These are phyloP conservation scores for Helminthosporium solani DNA, from an alignment of 2,329 filamentous ascomycete species.

Conservation along the genomic window DNA sequence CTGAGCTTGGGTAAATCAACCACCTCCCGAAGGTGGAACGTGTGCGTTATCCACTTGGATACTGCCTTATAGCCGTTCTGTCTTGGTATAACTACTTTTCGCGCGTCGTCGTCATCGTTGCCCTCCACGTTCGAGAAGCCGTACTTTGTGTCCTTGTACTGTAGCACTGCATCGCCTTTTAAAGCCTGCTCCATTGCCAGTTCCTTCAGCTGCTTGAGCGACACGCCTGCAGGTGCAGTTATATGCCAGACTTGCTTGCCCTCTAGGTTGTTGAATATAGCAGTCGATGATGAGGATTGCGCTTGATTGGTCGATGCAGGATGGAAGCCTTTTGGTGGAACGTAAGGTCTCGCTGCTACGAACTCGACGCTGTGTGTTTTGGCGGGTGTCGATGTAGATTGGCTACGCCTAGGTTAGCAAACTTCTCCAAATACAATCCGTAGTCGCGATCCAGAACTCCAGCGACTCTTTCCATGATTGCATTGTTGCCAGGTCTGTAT, in stretches of 20 bases:
- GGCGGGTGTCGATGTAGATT: constrained; percentile 11
- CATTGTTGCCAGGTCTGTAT: background rate
- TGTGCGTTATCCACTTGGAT: constrained; percentile 52
- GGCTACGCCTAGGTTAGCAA: constrained; percentile 8
- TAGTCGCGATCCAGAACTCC: too few species aligned
- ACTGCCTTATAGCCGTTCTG: constrained; percentile 56
- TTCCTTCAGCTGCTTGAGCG: constrained; percentile 66
- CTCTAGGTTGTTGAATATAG: constrained; percentile 60
- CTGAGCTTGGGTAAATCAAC: constrained; percentile 53
- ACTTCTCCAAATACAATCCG: background rate
- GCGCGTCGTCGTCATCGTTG: constrained; percentile 53
- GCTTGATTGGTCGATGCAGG: constrained; percentile 50
- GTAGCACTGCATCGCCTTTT: constrained; percentile 57
- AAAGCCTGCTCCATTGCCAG: constrained; percentile 62
- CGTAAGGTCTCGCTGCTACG: constrained; percentile 38
- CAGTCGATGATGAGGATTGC: constrained; percentile 31
- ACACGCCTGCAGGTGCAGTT: constrained; percentile 67
- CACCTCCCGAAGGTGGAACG: constrained; percentile 66
- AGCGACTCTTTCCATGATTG: too few species aligned
- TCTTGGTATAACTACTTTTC: constrained; percentile 63
- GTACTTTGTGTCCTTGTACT: constrained; percentile 65
- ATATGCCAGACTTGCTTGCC: constrained; percentile 83
- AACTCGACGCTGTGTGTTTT: constrained; percentile 34
- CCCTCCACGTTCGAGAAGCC: constrained; percentile 55
- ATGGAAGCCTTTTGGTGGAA: constrained; percentile 50